Evolutionary conservation across 2,329 filamentous ascomycete genomes (phyloP), one percentile per base, ranked within the genome.

Genomic region (Botrytis sinoallii): DNA sequence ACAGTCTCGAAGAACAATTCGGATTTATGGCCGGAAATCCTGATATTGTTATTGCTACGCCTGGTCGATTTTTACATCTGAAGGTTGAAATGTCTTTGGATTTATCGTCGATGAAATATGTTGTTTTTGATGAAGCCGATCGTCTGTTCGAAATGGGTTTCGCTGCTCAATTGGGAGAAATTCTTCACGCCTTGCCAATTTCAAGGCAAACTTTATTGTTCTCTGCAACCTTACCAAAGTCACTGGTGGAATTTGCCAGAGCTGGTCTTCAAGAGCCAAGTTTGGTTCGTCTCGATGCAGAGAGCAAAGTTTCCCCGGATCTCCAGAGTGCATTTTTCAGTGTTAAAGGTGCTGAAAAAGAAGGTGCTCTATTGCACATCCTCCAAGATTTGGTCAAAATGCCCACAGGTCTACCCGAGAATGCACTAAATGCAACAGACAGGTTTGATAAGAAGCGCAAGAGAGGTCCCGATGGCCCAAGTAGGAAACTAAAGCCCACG

Each of bases 91-190:
- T 99, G 97, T 87, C 88, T 16, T 84, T 99, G 70, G 93, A 98
- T 80, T 85, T 99, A n/a, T 94, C 92, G 0, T 97, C 94, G 6
- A 91, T 99, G 75, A 89, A 90, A 78, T 99, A 99, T 80, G 93
- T 97, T 38, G 96, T 99, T 14, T 99, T 99, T 77, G 96, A 99
- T 81, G 96, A 99, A 83, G 96, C 96, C 1, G 96, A 99, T 86
- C 89, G 96, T 71, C 86, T 99, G 32, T 99, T 99, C 83, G 96
- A 99, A 81, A 98, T 99, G 95, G 97, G 96, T 78, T 99, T 99
- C 81, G 94, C 95, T 7, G 91, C 93, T 5, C 96, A 99, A 81
- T 85, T 99, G 78, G 92, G 93, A 1, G 96, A 99, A 81, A 98
- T 98, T 85, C 85, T 99, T 70, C 91, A 97, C 80, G 93, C 94